Percentiles rank a stretch among this genome's conserved stretches.
These are phyloP conservation scores for Melampsora americana DNA, from an alignment of 1,284 basidiomycete species.

Conservation along the genomic window DNA sequence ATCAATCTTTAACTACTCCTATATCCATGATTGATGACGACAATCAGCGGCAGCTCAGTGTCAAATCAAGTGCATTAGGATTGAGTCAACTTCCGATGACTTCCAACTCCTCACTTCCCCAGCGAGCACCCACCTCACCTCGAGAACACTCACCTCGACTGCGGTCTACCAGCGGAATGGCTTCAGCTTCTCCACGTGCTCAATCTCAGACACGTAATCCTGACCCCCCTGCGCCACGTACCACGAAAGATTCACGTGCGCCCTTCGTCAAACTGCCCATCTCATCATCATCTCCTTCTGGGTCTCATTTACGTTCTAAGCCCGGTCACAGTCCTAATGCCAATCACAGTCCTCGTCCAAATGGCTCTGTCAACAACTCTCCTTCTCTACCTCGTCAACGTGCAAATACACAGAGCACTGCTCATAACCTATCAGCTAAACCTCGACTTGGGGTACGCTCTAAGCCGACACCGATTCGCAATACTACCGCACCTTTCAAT, in stretches of 20 bases:
- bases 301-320: neutral
- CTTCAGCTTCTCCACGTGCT: neutral
- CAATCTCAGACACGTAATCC: neutral
- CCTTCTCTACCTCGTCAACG: neutral
- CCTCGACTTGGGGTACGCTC: neutral
- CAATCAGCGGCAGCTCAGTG: neutral
- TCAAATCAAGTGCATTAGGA: neutral
- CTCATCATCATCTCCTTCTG: neutral
- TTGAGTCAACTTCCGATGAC: neutral
- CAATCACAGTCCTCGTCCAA: neutral
- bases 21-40: neutral
- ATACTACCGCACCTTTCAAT: constrained; percentile 3
- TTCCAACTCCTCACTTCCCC: neutral
- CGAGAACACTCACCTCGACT: neutral
- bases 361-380: neutral
- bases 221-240: neutral
- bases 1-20: neutral
- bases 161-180: neutral
- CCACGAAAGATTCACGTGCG: constrained; percentile 1
- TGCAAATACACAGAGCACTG: neutral
- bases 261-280: neutral
- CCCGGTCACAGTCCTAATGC: neutral
- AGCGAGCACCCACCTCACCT: neutral
- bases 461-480: neutral
- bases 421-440: neutral